phyloP scores from a whole-genome alignment of 1,139 yeast genomes.

The Kodamaea sp. region DNA sequence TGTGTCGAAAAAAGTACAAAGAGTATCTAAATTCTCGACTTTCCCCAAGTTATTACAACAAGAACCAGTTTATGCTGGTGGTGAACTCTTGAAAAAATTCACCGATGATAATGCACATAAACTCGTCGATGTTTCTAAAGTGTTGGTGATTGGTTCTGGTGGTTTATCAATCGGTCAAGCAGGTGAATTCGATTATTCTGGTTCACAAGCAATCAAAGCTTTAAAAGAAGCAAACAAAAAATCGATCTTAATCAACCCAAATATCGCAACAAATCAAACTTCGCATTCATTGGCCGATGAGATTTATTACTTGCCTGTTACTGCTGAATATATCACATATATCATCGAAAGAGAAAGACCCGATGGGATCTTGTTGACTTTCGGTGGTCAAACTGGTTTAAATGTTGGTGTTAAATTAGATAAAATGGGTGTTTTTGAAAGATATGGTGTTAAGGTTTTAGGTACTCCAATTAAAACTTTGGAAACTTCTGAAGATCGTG shows the following conservation, averaged over 20 bases:
- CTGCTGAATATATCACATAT: conserved; percentile 91
- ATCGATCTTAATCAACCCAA: conserved; percentile 89
- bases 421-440: conserved; percentile 87
- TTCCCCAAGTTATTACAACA: conserved; percentile 3
- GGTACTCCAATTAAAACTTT: conserved; percentile 96
- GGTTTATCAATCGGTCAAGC: conserved; percentile 98
- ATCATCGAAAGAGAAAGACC: conserved; percentile 95
- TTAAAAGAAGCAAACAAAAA: conserved; percentile 83
- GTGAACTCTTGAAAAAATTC: conserved; percentile 46
- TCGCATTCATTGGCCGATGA: conserved; percentile 95
- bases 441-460: conserved; percentile 87
- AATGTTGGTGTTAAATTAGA: conserved; percentile 95
- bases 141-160: conserved; percentile 93
- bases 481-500: conserved; percentile 97
- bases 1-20: background rate
- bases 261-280: conserved; percentile 96
- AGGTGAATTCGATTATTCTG: conserved; percentile 97
- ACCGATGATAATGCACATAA: conserved; percentile 47
- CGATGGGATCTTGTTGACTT: conserved; percentile 90
- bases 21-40: conserved; percentile 5
- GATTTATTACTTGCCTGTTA: conserved; percentile 91
- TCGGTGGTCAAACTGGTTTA: conserved; percentile 97
- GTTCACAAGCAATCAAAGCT: conserved; percentile 97
- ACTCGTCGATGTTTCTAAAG: conserved; percentile 83
- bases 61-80: conserved; percentile 48